These are phyloP conservation scores for Sugiyamaella novakii DNA, from an alignment of 1,139 yeast species.

Conservation along the genomic window DNA sequence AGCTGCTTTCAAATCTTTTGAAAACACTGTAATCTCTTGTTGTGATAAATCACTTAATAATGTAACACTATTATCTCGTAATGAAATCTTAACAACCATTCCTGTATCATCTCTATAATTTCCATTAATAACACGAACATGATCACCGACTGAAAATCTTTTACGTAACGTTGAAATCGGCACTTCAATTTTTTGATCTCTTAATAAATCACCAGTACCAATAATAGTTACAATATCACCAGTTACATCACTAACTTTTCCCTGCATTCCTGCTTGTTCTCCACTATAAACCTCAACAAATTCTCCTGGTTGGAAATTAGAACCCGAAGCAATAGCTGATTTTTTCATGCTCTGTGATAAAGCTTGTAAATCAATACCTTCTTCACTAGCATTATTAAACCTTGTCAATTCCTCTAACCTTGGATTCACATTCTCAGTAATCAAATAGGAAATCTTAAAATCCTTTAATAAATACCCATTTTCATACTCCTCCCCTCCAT, in stretches of 20 bases:
- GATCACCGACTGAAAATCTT: slow-evolving; percentile 89
- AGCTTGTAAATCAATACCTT: slow-evolving; percentile 80
- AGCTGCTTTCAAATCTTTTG: slow-evolving; percentile 69
- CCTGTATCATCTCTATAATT: slow-evolving; percentile 94
- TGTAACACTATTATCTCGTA: slow-evolving; percentile 74
- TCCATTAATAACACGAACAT: slow-evolving; percentile 90
- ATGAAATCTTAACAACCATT: slow-evolving; percentile 74
- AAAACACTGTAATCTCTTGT: slow-evolving; percentile 86
- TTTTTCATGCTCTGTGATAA: slow-evolving; percentile 82
- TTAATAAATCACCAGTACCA: slow-evolving; percentile 55
- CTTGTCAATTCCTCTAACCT: slow-evolving; percentile 83
- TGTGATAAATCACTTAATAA: slow-evolving; percentile 86
- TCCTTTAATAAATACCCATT: slow-evolving; percentile 89
- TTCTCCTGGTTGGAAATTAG: slow-evolving; percentile 88
- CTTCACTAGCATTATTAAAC: slow-evolving; percentile 73
- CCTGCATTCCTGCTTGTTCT: slow-evolving; percentile 89
- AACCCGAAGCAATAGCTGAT: slow-evolving; percentile 55
- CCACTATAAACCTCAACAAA: slow-evolving; percentile 89
- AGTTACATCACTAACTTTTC: slow-evolving; percentile 71
- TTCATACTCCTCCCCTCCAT: slow-evolving; percentile 83
- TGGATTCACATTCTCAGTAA: slow-evolving; percentile 84
- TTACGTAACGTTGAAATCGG: slow-evolving; percentile 83
- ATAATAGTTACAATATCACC: slow-evolving; percentile 64
- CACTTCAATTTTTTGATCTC: slow-evolving; percentile 59
- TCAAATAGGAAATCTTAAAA: slow-evolving; percentile 78